Percentiles rank a stretch among this genome's conserved stretches.
phyloP scores from a whole-genome alignment of 768 basidiomycete genomes.

The Boletus insuetus region DNA sequence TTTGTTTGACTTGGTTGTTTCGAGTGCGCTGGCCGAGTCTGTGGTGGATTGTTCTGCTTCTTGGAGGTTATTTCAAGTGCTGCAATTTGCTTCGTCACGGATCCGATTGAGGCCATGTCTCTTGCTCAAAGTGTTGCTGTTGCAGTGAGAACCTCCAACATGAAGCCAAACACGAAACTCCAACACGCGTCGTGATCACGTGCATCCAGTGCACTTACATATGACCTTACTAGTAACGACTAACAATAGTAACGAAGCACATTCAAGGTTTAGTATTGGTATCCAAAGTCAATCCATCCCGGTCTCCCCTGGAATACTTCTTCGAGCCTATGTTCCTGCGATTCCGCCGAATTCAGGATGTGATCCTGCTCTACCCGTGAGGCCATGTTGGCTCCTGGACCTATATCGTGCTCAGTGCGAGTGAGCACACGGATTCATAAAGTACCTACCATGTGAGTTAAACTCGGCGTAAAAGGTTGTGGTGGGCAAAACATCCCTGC shows the following conservation, averaged over 20 bases:
- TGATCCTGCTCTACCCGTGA: constrained; percentile 46
- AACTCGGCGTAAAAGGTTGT: constrained; percentile 61
- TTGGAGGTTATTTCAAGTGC: constrained; percentile 62
- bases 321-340: constrained; percentile 39
- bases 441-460: constrained; percentile 44
- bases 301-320: constrained; percentile 51
- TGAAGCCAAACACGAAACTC: constrained; percentile 1
- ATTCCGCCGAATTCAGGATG: constrained; percentile 34
- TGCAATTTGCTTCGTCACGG: constrained; percentile 65
- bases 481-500: constrained; percentile 47
- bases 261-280: constrained; percentile 18
- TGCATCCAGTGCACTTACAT: constrained; percentile 8
- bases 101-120: constrained; percentile 46
- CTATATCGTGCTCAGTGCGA: constrained; percentile 27
- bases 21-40: constrained; percentile 34
- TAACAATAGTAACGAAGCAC: background rate
- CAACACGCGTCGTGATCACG: constrained; percentile 31
- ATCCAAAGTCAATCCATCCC: constrained; percentile 54
- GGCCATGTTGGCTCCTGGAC: constrained; percentile 51
- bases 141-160: background rate
- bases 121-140: background rate
- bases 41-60: constrained; percentile 38
- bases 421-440: background rate
- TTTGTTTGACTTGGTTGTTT: constrained; percentile 60
- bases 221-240: too few relatives aligned